phyloP scores from a whole-genome alignment of 2,329 filamentous ascomycete genomes.

The Exophiala viscosa region DNA sequence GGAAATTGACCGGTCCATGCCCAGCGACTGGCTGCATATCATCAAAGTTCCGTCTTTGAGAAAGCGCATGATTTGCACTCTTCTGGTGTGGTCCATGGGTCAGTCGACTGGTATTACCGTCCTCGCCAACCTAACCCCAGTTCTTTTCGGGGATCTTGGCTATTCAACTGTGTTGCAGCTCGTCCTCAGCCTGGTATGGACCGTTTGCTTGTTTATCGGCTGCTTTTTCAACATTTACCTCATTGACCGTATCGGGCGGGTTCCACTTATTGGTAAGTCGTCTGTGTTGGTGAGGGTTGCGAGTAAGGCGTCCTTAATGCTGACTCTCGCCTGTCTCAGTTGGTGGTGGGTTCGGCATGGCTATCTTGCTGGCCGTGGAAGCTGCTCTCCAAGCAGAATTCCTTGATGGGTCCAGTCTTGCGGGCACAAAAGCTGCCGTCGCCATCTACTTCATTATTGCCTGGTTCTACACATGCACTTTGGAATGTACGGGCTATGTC shows the following conservation, averaged over 20 bases:
- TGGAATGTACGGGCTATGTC: slow-evolving; percentile 16
- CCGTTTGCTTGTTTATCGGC: slow-evolving; percentile 29
- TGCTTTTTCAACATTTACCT: slow-evolving; percentile 30
- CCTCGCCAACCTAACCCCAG: slow-evolving; percentile 31
- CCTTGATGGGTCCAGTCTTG: slow-evolving; percentile 32
- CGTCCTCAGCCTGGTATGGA: slow-evolving; percentile 12
- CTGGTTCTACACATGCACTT: slow-evolving; percentile 37
- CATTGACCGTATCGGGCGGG: slow-evolving; percentile 27
- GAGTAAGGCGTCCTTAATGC: slow-evolving; percentile 9
- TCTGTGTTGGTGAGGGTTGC: background rate
- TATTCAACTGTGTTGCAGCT: slow-evolving; percentile 14
- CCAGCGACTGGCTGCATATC: slow-evolving; percentile 4
- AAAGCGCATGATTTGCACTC: slow-evolving; percentile 31
- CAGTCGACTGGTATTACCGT: slow-evolving; percentile 34
- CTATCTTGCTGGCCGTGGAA: slow-evolving; percentile 36
- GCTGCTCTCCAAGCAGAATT: slow-evolving; percentile 35
- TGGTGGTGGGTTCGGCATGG: slow-evolving; percentile 37
- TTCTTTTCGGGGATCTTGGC: slow-evolving; percentile 14
- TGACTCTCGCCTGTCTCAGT: slow-evolving; percentile 28
- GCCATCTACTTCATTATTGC: slow-evolving; percentile 41
- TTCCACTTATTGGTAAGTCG: slow-evolving; percentile 13
- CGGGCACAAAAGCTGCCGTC: slow-evolving; percentile 34
- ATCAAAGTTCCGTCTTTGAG: slow-evolving; percentile 29
- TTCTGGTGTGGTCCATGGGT: slow-evolving; percentile 32
- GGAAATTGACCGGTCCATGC: slow-evolving; percentile 26